Evolutionary conservation across 805 yeast genomes (phyloP).

Genomic region (Kurtzmaniella cleridarum): DNA sequence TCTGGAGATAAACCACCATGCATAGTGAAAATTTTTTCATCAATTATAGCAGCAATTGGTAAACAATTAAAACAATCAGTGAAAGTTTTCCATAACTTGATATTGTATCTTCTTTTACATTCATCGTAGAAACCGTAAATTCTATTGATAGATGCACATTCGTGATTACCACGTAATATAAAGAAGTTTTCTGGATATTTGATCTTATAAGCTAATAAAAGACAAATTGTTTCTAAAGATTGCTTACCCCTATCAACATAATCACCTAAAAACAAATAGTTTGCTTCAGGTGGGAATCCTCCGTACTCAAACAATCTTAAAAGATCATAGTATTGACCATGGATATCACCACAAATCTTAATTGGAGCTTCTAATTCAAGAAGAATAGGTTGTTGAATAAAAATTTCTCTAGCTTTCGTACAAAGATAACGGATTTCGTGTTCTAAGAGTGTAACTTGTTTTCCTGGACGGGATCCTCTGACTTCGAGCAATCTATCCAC

Average conservation of each 20-base stretch:
- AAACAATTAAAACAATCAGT: constrained; percentile 98
- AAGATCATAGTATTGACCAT: constrained; percentile 96
- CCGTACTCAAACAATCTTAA: constrained; percentile 95
- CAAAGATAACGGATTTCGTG: constrained; percentile 92
- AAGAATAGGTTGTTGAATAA: constrained; percentile 94
- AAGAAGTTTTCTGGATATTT: constrained; percentile 98
- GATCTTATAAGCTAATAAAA: constrained; percentile 90
- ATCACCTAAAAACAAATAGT: constrained; percentile 92
- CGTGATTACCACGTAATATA: constrained; percentile 96
- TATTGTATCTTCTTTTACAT: constrained; percentile 96
- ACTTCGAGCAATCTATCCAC: constrained; percentile 96
- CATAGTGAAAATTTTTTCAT: constrained; percentile 97
- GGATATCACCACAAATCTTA: constrained; percentile 96
- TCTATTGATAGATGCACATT: constrained; percentile 96
- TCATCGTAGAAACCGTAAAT: constrained; percentile 98
- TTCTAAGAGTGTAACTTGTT: constrained; percentile 90
- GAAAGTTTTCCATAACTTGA: constrained; percentile 97
- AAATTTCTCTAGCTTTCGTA: constrained; percentile 96
- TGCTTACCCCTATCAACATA: constrained; percentile 99
- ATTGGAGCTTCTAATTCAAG: constrained; percentile 97
- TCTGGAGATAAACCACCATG: constrained; percentile 98
- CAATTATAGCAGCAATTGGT: constrained; percentile 97
- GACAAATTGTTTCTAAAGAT: constrained; percentile 91
- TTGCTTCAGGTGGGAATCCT: constrained; percentile 98
- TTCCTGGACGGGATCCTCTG: constrained; percentile 97